Base-by-base conservation (phyloP, 2,329 filamentous ascomycete genomes). In the Sporothrix protearum region DNA sequence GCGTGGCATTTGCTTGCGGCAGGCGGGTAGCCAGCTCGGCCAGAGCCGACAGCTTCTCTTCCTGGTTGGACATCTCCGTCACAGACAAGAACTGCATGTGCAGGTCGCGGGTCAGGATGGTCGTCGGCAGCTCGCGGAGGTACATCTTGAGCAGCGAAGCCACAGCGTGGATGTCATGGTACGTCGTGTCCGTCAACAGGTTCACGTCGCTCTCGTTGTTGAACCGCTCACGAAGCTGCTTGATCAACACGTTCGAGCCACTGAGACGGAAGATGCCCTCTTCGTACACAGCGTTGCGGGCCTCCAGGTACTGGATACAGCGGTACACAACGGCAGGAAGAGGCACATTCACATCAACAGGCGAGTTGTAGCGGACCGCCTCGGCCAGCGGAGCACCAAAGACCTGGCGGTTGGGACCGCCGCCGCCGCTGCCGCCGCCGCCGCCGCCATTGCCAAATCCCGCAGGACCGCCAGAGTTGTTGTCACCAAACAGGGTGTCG, bases 181-280 rank as follows among this genome's bases (percentile, higher is more conserved):
- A 96, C 72, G 92, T 89, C 67, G 91, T 91, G 72, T 95, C 94
- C 1, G 86, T 88, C 33, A 97, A 80, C 68, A 99, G 85, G 78
- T 97, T 93, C 75, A 99, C 87, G 78, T 99, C 96, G 61, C 94
- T 91, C 82, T 99, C 94, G 3, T 82, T 89, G 80, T 99, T 97
- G 83, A 99, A 99, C 2, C 94, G 90, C 79, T 98, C 95, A 73
- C 92, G 92, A 57, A 99, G 86, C 71, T 89, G 89, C 80, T 95
- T 97, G 81, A 99, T 97, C 67, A 97, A 91, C 70, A 96, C 88
- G 78, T 97, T 98, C 0, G 95, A 98, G n/a, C 96, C 96, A 79
- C 94, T 98, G 55, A 99, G 85, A 68, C 96, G 90, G 85, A 99
- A 99, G 55, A 99, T 97, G 57, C 96, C 96, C 80, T 99, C 96